Evolutionary conservation across 495 filamentous ascomycete genomes (phyloP).

Genomic region (Daldinia caldariorum): DNA sequence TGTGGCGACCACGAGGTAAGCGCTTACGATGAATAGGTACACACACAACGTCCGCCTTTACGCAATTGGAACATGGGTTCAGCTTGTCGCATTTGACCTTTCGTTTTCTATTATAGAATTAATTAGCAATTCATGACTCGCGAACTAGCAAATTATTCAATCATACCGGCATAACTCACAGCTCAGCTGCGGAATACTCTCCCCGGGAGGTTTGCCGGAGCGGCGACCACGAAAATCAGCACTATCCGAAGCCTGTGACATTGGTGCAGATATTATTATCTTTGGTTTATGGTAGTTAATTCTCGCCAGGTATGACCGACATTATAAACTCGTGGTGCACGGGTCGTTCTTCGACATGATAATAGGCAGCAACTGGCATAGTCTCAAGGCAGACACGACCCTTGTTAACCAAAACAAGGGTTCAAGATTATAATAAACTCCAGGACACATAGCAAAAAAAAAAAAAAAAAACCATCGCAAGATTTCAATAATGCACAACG

Average conservation of each 20-base stretch:
- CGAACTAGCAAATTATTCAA: not conserved
- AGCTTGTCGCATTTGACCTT: slow-evolving; percentile 39
- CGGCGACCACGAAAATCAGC: not conserved
- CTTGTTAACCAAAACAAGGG: not conserved
- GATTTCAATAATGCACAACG: not conserved
- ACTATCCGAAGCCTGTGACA: slow-evolving; percentile 5
- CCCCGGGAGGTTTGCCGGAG: not conserved
- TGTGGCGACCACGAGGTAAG: slow-evolving; percentile 30
- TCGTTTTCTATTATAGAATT: slow-evolving; percentile 9
- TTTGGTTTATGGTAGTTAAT: not conserved
- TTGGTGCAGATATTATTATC: slow-evolving; percentile 6
- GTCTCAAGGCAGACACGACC: not conserved
- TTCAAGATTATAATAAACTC: not conserved
- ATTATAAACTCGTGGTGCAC: not conserved
- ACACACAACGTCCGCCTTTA: slow-evolving; percentile 15
- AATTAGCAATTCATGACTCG: not conserved
- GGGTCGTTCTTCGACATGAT: not conserved
- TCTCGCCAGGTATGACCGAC: not conserved
- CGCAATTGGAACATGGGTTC: slow-evolving; percentile 31
- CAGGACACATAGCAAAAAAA: not conserved
- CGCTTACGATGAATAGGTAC: slow-evolving; percentile 32
- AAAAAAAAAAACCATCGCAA: not conserved
- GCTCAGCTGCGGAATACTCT: slow-evolving; percentile 17
- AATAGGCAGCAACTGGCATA: slow-evolving; percentile 10
- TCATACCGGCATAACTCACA: slow-evolving; percentile 21